A percentile compares a stretch with the other conserved stretches of the same genome.
These are phyloP conservation scores for Myxozyma vanderwaltii DNA, from an alignment of 805 yeast species.

Conservation along the genomic window DNA sequence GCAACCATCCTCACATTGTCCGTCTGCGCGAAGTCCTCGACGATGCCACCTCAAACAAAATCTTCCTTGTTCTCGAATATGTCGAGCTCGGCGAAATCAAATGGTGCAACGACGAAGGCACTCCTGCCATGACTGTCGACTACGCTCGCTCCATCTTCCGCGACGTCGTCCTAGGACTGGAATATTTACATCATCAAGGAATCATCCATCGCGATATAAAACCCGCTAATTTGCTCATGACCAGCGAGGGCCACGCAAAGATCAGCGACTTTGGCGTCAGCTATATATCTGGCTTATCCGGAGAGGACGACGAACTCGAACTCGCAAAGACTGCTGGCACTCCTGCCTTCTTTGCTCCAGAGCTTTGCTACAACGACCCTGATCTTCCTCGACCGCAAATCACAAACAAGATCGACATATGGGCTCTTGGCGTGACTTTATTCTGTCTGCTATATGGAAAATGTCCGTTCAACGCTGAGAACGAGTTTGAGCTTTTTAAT, in stretches of 20 bases:
- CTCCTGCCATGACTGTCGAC: conserved; percentile 65
- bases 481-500: conserved; percentile 82
- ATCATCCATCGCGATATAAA: conserved; percentile 94
- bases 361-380: conserved; percentile 67
- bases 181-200: conserved; percentile 86
- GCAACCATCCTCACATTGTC: conserved; percentile 92
- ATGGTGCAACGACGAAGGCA: conserved; percentile 62
- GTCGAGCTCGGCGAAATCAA: conserved; percentile 86
- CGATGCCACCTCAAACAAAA: conserved; percentile 78
- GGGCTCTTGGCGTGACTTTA: conserved; percentile 94
- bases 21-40: conserved; percentile 83
- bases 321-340: conserved; percentile 96
- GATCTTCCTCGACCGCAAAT: conserved; percentile 53
- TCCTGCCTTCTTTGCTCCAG: conserved; percentile 96
- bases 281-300: conserved; percentile 53
- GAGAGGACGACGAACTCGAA: conserved; percentile 61
- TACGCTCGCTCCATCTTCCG: conserved; percentile 73
- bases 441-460: conserved; percentile 85
- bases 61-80: conserved; percentile 86
- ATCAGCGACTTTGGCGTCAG: conserved; percentile 98
- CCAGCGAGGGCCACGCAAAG: conserved; percentile 72
- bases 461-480: conserved; percentile 85
- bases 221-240: conserved; percentile 84
- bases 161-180: conserved; percentile 84
- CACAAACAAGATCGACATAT: conserved; percentile 86